Evolutionary conservation across 169 alveolate genomes (phyloP), one percentile per base, ranked within the genome.

Genomic region (Fabrea salina): DNA sequence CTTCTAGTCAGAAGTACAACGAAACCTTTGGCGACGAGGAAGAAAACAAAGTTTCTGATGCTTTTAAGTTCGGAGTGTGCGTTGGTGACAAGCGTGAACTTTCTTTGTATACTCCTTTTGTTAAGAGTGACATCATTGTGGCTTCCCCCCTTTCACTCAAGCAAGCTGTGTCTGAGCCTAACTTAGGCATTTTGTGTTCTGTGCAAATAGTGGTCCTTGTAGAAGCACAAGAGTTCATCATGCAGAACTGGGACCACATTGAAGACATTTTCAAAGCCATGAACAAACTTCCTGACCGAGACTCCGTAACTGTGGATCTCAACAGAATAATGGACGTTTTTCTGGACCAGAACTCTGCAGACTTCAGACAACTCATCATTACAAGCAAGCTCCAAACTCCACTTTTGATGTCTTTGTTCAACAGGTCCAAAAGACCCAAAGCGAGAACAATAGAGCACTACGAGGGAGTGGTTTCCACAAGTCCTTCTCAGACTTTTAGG

Each of bases 181-280:
- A 68, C 39, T 19, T 32, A n/a, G 61, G 61, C 13, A 43, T 40
- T 19, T 30, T 68, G 11, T 68, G 78, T 30, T 43, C 66, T 8
- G 30, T 68, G 13, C 44, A 68, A 68, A 68, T 68, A 11, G n/a
- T 19, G 2, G 37, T 47, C 16, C 19, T 68, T 16, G 27, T 41
- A 16, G 27, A 68, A 16, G 40, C 50, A 43, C 44, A 37, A 0
- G 66, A n/a, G 0, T 32, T 68, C 30, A 13, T 68, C 7, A 68
- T 68, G 78, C 61, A 68, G 4, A 68, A 68, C 4, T 68, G 57
- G 64, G 78, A 68, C 32, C 57, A 68, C 30, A 30, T 68, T 8
- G 57, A 43, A 44, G 16, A 13, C 25, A 44, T 68, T 13, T 68
- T 40, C 25, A 19, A 68, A 68, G 30, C 16, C 39, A 43, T 68